Evolutionary conservation across 139 green algal genomes (phyloP).

Genomic region (Diplosphaera chodatii): DNA sequence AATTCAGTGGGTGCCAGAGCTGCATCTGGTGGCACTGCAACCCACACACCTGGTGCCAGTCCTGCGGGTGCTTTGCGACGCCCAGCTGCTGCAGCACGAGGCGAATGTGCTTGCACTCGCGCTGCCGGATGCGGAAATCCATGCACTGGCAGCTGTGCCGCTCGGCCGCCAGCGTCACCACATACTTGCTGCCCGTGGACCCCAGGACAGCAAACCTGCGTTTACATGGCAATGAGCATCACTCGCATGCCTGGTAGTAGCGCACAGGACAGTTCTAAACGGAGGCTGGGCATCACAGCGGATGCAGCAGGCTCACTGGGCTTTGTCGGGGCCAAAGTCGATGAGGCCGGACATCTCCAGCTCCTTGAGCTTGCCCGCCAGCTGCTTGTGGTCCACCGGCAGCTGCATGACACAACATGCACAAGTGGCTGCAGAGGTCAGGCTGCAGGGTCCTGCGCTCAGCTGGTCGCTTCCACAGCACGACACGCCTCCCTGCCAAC

Average conservation of each 20-base stretch:
- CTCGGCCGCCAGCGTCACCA: not conserved
- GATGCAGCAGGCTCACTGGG: not conserved
- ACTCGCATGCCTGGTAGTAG: too few species aligned
- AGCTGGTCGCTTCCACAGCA: too few species aligned
- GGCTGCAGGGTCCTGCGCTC: too few species aligned
- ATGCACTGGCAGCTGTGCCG: conserved; percentile 5
- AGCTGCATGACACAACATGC: not conserved
- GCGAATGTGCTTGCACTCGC: conserved; percentile 9
- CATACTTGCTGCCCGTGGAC: conserved; percentile 9
- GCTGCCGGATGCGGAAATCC: conserved; percentile 10
- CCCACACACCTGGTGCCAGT: conserved; percentile 18
- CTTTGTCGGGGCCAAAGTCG: not conserved
- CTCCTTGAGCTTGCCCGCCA: conserved; percentile 6
- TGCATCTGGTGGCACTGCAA: too few species aligned
- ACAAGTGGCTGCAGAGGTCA: not conserved
- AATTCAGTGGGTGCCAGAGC: too few species aligned
- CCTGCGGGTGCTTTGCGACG: not conserved
- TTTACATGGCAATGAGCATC: too few species aligned
- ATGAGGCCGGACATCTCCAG: conserved; percentile 14
- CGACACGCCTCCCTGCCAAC: too few species aligned
- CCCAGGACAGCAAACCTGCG: not conserved
- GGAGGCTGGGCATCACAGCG: too few species aligned
- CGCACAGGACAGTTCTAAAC: too few species aligned
- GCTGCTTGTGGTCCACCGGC: not conserved
- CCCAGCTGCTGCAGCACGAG: conserved; percentile 11